Base-by-base conservation (phyloP, 176 grass and related monocot species). In the Musa acuminata region DNA sequence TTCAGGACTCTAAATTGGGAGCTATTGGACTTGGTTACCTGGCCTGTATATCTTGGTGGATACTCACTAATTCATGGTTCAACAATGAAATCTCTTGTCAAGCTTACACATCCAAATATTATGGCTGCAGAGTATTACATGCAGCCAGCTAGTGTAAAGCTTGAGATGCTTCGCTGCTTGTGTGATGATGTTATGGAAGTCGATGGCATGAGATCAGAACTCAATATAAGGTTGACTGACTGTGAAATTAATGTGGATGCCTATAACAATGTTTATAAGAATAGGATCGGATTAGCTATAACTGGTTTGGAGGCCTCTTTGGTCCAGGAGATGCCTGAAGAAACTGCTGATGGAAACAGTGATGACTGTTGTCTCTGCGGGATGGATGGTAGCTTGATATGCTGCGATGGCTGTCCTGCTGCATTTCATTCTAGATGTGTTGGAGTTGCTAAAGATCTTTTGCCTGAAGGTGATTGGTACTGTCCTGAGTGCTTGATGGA, bases 371-470 rank as follows among this genome's bases (percentile, higher is more conserved):
- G 85, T 71, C 84, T 99, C 26, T 99, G 95, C 76, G 76, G 84
- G 16, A 99, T 99, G 74, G 95, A 94, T 86, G 95, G 95, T 78
- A 99, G 86, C 62, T 85, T 94, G 75, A 74, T 99, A 84, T 99
- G 95, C 69, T 99, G 95, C 51, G 95, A 99, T 82, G 95, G 91
- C 69, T 99, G 95, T 80, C 95, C 95, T 80, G 85, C 88, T 69
- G 95, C 95, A 9, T 99, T 99, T 72, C 95, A 99, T 81, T 99
- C 95, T 50, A 99, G 81, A 83, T 98, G 94, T 73, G 90, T 93
- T 14, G 94, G 94, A 50, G 86, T 89, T 66, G 90, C 82, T 62
- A 92, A 91, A 73, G 90, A 93, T 85, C 78, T 87, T 55, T 94
- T 99, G 82, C 88, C 95, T 69, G 90, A 99, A 89, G 95, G 91